phyloP scores from a whole-genome alignment of 2,329 filamentous ascomycete genomes.

The Corinectria fuckeliana region DNA sequence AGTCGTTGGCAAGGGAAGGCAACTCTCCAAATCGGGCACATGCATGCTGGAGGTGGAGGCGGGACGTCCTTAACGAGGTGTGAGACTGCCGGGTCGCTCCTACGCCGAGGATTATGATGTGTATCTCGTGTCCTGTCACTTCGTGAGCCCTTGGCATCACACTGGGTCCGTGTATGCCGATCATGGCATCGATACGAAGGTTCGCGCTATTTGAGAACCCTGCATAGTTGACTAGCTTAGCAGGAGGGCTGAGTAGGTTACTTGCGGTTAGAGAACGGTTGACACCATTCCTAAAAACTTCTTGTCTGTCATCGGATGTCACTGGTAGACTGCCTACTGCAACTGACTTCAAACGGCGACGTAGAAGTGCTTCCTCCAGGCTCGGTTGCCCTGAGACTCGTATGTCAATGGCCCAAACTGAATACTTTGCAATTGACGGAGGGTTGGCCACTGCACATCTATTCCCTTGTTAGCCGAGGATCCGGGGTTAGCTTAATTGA shows the following conservation, averaged over 20 bases:
- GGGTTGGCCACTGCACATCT: too few species aligned
- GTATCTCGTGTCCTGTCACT: not conserved
- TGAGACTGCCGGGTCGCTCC: not conserved
- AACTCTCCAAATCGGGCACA: constrained; percentile 16
- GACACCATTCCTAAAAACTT: not conserved
- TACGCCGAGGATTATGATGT: not conserved
- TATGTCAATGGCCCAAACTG: too few species aligned
- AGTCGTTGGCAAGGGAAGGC: constrained; percentile 10
- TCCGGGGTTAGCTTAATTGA: too few species aligned
- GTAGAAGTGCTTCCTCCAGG: too few species aligned
- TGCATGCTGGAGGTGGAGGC: too few species aligned
- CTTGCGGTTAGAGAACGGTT: not conserved
- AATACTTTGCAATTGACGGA: too few species aligned
- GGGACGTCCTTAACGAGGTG: not conserved
- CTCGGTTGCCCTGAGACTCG: too few species aligned
- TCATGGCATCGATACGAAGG: not conserved
- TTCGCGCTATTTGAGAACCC: not conserved
- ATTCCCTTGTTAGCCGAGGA: too few species aligned
- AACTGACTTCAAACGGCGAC: not conserved
- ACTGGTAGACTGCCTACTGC: not conserved
- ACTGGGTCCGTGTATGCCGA: not conserved
- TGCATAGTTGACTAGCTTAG: not conserved
- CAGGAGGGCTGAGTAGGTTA: not conserved
- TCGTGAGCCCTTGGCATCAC: not conserved
- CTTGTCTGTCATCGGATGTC: not conserved